Conservation (phyloP, 2,329 filamentous ascomycete species). For the Ceratocystis destructans region DNA sequence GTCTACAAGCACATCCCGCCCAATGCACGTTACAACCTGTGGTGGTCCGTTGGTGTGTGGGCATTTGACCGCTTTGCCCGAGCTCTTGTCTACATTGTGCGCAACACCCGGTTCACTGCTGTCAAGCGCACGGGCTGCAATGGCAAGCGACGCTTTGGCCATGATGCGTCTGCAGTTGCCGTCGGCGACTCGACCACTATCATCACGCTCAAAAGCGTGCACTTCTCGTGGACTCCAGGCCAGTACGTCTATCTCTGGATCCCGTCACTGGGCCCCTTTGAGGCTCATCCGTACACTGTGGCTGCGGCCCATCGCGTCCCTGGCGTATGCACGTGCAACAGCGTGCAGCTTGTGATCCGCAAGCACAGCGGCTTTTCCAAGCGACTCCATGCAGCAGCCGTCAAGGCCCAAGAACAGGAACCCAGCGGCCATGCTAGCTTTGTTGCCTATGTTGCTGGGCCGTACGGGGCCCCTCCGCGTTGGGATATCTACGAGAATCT, state of each 20-base stretch:
- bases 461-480: conserved; percentile 40
- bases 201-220: conserved; percentile 45
- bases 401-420: conserved; percentile 26
- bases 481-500: conserved; percentile 48
- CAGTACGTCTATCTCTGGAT: conserved; percentile 50
- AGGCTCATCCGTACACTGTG: conserved; percentile 49
- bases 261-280: conserved; percentile 38
- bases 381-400: conserved; percentile 36
- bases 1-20: conserved; percentile 49
- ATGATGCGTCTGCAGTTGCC: conserved; percentile 36
- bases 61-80: conserved; percentile 48
- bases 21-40: conserved; percentile 47
- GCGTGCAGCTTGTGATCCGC: conserved; percentile 44
- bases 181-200: conserved; percentile 41
- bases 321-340: conserved; percentile 43
- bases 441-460: conserved; percentile 40
- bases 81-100: conserved; percentile 35
- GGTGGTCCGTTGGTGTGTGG: conserved; percentile 50
- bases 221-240: conserved; percentile 45
- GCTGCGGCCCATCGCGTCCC: conserved; percentile 40
- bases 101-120: conserved; percentile 34
- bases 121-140: conserved; percentile 30
- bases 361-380: conserved; percentile 44
- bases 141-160: conserved; percentile 37
- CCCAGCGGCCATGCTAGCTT: conserved; percentile 23